A percentile compares a stretch with the other conserved stretches of the same genome.
These are phyloP conservation scores for Coemansia sp. DNA, from an alignment of 192 early-diverging fungal species.

Conservation along the genomic window DNA sequence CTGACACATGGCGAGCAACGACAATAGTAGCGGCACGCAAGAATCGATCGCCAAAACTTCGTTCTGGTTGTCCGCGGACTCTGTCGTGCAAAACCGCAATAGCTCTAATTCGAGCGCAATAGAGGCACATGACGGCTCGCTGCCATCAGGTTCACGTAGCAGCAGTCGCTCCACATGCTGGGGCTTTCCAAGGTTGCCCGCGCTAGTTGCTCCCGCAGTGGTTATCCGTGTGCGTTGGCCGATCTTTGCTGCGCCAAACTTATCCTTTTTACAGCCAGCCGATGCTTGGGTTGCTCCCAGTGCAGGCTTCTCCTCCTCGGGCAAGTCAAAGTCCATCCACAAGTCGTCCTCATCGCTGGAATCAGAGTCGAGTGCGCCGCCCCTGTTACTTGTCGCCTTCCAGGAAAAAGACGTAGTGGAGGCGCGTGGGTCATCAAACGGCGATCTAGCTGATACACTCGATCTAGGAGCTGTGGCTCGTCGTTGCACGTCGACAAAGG, in stretches of 20 bases:
- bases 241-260: neutral
- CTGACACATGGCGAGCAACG: slow-evolving; percentile 36
- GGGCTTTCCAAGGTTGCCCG: neutral
- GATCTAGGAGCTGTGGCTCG: neutral
- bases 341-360: slow-evolving; percentile 21
- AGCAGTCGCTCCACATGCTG: neutral
- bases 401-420: neutral
- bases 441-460: neutral
- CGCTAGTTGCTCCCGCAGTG: neutral
- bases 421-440: neutral
- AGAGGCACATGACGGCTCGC: slow-evolving; percentile 22
- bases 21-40: slow-evolving; percentile 27
- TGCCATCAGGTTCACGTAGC: slow-evolving; percentile 15
- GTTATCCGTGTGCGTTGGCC: too few species aligned
- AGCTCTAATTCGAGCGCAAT: slow-evolving; percentile 45
- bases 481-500: slow-evolving; percentile 14
- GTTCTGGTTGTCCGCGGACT: slow-evolving; percentile 37
- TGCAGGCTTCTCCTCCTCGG: slow-evolving; percentile 21
- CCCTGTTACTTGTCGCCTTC: neutral
- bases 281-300: neutral
- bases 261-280: neutral
- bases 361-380: neutral
- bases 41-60: slow-evolving; percentile 32
- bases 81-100: slow-evolving; percentile 45
- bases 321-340: slow-evolving; percentile 57